Percentiles rank a stretch among this genome's conserved stretches.
Conservation (phyloP, 805 yeast species). For the Metschnikowia gelsemii region DNA sequence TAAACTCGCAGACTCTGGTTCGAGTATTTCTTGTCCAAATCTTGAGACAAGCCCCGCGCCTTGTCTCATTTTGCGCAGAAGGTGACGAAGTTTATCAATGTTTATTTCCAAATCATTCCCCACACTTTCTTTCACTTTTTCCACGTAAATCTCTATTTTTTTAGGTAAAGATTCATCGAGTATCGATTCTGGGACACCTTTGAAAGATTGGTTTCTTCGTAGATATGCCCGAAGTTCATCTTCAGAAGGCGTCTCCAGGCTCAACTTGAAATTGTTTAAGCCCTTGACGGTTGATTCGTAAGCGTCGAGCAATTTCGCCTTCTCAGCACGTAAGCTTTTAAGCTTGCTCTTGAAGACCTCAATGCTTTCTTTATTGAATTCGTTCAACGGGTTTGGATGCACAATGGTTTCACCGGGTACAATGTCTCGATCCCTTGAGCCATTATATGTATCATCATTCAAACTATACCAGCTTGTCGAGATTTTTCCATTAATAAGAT, state of each 20-base stretch:
- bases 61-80: slow-evolving; percentile 30
- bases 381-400: slow-evolving; percentile 61
- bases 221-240: slow-evolving; percentile 6
- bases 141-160: slow-evolving; percentile 7
- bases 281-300: slow-evolving; percentile 14
- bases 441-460: slow-evolving; percentile 23
- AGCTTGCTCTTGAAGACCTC: slow-evolving; percentile 47
- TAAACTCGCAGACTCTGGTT: slow-evolving; percentile 13
- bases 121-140: slow-evolving; percentile 17
- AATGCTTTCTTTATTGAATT: slow-evolving; percentile 48
- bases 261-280: not conserved
- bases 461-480: slow-evolving; percentile 67
- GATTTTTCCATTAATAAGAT: slow-evolving; percentile 57
- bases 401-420: slow-evolving; percentile 32
- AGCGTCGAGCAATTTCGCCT: slow-evolving; percentile 45
- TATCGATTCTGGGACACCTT: not conserved
- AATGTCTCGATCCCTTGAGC: slow-evolving; percentile 24
- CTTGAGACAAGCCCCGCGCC: slow-evolving; percentile 25
- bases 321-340: slow-evolving; percentile 44
- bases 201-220: slow-evolving; percentile 1
- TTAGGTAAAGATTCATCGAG: not conserved
- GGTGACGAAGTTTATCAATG: slow-evolving; percentile 40
- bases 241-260: not conserved
- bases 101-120: slow-evolving; percentile 25
- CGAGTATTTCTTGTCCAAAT: slow-evolving; percentile 8